phyloP scores from a whole-genome alignment of 2,329 filamentous ascomycete genomes.

The Sphaceloma murrayae region DNA sequence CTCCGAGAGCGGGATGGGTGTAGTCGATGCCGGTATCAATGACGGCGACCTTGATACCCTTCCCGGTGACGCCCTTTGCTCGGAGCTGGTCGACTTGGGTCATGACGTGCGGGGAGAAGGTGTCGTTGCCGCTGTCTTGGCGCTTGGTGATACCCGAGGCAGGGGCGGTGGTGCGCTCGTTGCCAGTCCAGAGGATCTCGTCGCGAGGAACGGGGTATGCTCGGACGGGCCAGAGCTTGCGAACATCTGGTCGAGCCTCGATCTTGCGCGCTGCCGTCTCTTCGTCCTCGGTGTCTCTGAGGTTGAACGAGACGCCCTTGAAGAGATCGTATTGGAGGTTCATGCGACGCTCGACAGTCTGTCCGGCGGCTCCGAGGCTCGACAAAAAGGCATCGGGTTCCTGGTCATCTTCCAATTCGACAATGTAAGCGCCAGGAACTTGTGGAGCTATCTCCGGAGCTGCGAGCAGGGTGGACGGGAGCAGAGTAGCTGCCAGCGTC shows the following conservation, averaged over 20 bases:
- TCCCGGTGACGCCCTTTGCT: conserved; percentile 37
- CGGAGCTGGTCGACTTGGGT: conserved; percentile 33
- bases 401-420: conserved; percentile 20
- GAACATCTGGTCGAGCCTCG: conserved; percentile 20
- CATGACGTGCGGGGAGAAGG: conserved; percentile 29
- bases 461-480: not conserved
- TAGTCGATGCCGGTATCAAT: conserved; percentile 48
- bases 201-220: conserved; percentile 21
- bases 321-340: conserved; percentile 20
- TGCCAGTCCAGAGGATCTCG: conserved; percentile 20
- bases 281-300: conserved; percentile 20
- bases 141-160: conserved; percentile 19
- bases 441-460: conserved; percentile 9
- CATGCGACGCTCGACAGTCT: conserved; percentile 20
- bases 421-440: conserved; percentile 22
- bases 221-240: conserved; percentile 22
- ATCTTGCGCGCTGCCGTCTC: conserved; percentile 21
- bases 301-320: conserved; percentile 22
- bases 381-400: conserved; percentile 16
- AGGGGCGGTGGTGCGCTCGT: conserved; percentile 15
- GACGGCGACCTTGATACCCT: conserved; percentile 37
- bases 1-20: conserved; percentile 53
- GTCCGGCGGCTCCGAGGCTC: conserved; percentile 18
- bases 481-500: conserved; percentile 5
- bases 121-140: conserved; percentile 20